phyloP scores from a whole-genome alignment of 768 basidiomycete species.

The Lactifluus hygrophoroides region DNA sequence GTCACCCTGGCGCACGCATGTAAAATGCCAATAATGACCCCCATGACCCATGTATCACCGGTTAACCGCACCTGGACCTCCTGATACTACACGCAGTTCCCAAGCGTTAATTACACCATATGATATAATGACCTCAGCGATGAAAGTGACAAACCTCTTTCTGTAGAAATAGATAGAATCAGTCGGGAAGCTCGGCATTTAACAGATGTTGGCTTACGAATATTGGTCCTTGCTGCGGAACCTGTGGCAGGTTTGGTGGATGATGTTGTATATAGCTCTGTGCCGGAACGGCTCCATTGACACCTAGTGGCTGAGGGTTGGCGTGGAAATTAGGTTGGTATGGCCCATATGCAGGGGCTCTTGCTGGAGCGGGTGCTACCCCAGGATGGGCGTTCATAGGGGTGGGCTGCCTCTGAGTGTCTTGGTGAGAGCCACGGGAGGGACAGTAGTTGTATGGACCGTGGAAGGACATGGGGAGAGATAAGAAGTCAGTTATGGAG shows the following conservation, averaged over 20 bases:
- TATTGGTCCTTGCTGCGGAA: background rate
- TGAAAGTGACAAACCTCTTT: background rate
- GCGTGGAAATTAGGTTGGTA: background rate
- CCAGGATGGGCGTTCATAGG: too few relatives aligned
- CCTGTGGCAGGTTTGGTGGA: background rate
- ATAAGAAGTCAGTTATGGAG: background rate
- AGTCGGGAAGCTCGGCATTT: background rate
- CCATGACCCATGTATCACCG: constrained; percentile 29
- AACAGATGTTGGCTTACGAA: background rate
- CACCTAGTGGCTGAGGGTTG: background rate
- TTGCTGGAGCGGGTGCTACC: background rate
- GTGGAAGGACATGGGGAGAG: background rate
- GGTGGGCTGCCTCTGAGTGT: background rate
- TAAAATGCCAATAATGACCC: constrained; percentile 24
- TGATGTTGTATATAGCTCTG: background rate
- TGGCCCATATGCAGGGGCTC: background rate
- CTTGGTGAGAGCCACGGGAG: background rate
- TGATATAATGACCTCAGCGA: background rate
- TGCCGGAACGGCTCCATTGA: background rate
- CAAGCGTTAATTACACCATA: background rate
- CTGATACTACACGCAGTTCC: constrained; percentile 19
- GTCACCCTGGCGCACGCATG: constrained; percentile 19
- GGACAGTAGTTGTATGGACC: background rate
- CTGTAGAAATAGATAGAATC: background rate
- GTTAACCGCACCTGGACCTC: constrained; percentile 26